Percentiles rank a stretch among this genome's conserved stretches.
Conservation (phyloP, 169 alveolate genomes). For the Plasmodium billcollinsi region DNA sequence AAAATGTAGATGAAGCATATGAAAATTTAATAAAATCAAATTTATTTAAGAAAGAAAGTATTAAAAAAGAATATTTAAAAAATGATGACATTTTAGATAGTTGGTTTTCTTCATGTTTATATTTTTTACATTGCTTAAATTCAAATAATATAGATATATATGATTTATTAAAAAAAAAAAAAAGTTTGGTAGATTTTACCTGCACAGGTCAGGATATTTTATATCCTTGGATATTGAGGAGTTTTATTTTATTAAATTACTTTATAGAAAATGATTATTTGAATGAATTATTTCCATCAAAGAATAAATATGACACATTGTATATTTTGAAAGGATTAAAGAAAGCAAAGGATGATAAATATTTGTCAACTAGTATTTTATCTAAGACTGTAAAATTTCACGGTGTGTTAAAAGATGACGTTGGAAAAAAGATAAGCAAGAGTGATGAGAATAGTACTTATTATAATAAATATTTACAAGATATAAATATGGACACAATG, state of each 20-base stretch:
- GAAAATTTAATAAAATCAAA: slow-evolving; percentile 10
- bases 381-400: slow-evolving; percentile 24
- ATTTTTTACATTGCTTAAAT: slow-evolving; percentile 28
- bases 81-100: slow-evolving; percentile 36
- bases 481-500: slow-evolving; percentile 13
- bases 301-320: background rate
- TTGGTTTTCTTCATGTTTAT: slow-evolving; percentile 57
- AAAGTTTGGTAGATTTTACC: slow-evolving; percentile 24
- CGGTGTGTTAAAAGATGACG: slow-evolving; percentile 32
- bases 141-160: slow-evolving; percentile 10
- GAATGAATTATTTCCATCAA: background rate
- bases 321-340: background rate
- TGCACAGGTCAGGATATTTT: slow-evolving; percentile 63
- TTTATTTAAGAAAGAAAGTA: background rate
- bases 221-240: slow-evolving; percentile 50
- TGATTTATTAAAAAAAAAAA: background rate
- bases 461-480: slow-evolving; percentile 17
- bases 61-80: slow-evolving; percentile 29
- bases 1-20: slow-evolving; percentile 27
- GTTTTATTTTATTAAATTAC: slow-evolving; percentile 26
- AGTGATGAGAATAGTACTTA: slow-evolving; percentile 31
- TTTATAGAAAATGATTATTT: slow-evolving; percentile 2
- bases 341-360: background rate
- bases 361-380: background rate
- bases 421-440: slow-evolving; percentile 54